Evolutionary conservation across 2,329 filamentous ascomycete genomes (phyloP).

Genomic region (Xylogone sp.): DNA sequence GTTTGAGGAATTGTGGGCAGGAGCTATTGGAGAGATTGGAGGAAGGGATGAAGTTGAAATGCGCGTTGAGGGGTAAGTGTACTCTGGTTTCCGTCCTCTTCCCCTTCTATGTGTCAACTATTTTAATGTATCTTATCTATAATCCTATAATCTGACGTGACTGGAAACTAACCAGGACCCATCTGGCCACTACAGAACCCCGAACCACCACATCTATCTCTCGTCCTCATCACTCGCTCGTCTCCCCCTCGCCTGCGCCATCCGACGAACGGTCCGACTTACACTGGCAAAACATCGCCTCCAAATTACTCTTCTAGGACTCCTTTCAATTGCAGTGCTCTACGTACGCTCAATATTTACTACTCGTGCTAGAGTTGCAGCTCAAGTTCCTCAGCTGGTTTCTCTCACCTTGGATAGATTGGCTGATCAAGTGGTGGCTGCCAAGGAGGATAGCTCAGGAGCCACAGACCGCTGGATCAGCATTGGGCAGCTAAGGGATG

Average conservation of each 20-base stretch:
- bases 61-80: constrained; percentile 48
- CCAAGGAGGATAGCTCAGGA: constrained; percentile 56
- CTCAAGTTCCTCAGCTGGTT: constrained; percentile 73
- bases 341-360: constrained; percentile 65
- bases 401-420: constrained; percentile 80
- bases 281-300: constrained; percentile 83
- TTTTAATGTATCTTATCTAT: constrained; percentile 33
- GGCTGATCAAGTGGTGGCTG: constrained; percentile 78
- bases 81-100: constrained; percentile 13
- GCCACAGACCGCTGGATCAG: constrained; percentile 77
- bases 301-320: constrained; percentile 67
- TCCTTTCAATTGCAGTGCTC: constrained; percentile 43
- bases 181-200: constrained; percentile 68
- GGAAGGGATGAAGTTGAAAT: constrained; percentile 57
- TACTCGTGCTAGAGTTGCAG: constrained; percentile 60
- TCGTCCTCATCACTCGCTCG: constrained; percentile 86
- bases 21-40: constrained; percentile 69
- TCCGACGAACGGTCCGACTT: constrained; percentile 75
- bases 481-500: constrained; percentile 85
- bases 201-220: constrained; percentile 56
- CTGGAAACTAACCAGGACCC: constrained; percentile 79
- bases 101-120: constrained; percentile 6
- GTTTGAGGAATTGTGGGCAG: constrained; percentile 83
- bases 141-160: constrained; percentile 46
- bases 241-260: constrained; percentile 78